Percentiles rank a stretch among this genome's conserved stretches.
phyloP scores from a whole-genome alignment of 1,139 yeast genomes.

The Yamadazyma siamensis region DNA sequence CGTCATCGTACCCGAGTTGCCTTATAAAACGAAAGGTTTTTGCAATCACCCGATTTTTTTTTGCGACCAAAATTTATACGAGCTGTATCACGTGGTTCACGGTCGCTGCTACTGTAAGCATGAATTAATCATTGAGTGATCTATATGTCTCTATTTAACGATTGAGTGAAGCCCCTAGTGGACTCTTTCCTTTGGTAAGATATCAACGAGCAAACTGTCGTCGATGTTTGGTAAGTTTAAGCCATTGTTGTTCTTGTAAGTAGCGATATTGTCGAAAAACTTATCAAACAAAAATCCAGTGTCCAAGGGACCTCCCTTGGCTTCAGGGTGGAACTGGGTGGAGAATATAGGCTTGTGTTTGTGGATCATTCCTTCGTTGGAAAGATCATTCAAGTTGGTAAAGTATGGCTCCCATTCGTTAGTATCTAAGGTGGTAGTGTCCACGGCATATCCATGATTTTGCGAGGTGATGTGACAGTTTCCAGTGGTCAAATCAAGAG shows the following conservation, averaged over 20 bases:
- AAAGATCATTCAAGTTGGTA: conserved; percentile 88
- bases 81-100: conserved; percentile 2
- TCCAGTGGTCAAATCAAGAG: conserved; percentile 84
- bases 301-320: conserved; percentile 97
- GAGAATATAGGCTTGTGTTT: conserved; percentile 83
- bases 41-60: conserved; percentile 12
- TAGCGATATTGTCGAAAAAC: conserved; percentile 68
- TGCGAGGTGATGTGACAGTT: conserved; percentile 96
- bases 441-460: conserved; percentile 98
- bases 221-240: conserved; percentile 43
- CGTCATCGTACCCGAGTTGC: too few relatives aligned
- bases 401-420: conserved; percentile 81
- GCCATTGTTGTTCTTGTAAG: conserved; percentile 48
- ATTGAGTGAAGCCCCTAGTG: conserved; percentile 14
- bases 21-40: too few relatives aligned
- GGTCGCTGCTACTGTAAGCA: too few relatives aligned
- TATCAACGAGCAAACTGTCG: conserved; percentile 66
- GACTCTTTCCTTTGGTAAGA: conserved; percentile 85
- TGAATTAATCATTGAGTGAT: not conserved
- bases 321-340: conserved; percentile 98
- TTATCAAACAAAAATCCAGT: conserved; percentile 87
- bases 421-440: conserved; percentile 63
- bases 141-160: too few relatives aligned
- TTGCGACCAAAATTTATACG: conserved; percentile 1
- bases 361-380: conserved; percentile 97